Conservation (phyloP, 306 rosid genomes). For the Quercus robur region DNA sequence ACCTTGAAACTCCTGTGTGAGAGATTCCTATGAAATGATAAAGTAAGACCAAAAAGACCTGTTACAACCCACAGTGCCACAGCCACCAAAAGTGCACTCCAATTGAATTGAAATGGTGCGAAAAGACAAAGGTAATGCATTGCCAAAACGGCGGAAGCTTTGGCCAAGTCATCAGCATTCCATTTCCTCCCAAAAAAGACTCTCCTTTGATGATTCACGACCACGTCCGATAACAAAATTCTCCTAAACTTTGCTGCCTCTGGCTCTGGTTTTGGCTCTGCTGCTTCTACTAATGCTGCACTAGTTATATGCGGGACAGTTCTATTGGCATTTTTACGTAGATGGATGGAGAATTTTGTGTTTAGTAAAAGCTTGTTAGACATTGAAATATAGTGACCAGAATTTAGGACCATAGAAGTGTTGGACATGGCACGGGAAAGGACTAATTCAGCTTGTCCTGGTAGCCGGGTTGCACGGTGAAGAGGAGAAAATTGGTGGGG, state of each 20-base stretch:
- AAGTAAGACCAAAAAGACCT: too few relatives aligned
- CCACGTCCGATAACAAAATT: constrained; percentile 72
- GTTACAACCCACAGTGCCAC: not conserved
- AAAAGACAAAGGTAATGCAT: constrained; percentile 63
- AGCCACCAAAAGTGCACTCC: constrained; percentile 65
- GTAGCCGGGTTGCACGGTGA: constrained; percentile 39
- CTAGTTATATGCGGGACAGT: constrained; percentile 11
- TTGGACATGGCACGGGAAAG: constrained; percentile 22
- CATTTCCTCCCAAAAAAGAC: constrained; percentile 66
- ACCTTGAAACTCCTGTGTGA: too few relatives aligned
- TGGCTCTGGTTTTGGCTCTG: constrained; percentile 25
- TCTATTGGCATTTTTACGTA: constrained; percentile 2
- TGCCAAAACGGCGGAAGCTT: constrained; percentile 51
- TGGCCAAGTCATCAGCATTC: constrained; percentile 58
- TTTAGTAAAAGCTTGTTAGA: constrained; percentile 16
- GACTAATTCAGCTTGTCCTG: constrained; percentile 8
- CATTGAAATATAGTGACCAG: constrained; percentile 19
- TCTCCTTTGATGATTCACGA: constrained; percentile 52
- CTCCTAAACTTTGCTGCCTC: constrained; percentile 22
- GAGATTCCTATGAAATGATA: too few relatives aligned
- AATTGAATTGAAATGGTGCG: constrained; percentile 77
- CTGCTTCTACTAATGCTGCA: constrained; percentile 43
- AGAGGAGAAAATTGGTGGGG: constrained; percentile 8
- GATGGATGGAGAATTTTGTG: constrained; percentile 27
- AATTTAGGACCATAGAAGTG: constrained; percentile 22